Evolutionary conservation across 495 filamentous ascomycete genomes (phyloP), one percentile per base, ranked within the genome.

Genomic region (Aspergillus heteromorphus): DNA sequence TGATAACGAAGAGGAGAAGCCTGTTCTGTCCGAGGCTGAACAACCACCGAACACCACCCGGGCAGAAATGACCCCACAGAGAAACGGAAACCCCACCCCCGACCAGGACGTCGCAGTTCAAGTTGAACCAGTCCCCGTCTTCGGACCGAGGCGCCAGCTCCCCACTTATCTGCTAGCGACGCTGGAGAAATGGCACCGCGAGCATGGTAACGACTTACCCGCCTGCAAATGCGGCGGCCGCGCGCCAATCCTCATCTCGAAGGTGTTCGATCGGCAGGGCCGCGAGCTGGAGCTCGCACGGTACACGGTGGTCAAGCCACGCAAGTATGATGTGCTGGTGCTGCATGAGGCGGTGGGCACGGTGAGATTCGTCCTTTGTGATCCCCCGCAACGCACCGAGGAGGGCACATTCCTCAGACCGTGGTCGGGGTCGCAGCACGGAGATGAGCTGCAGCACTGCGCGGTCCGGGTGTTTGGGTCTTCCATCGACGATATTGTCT

Each of bases 211-310:
- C 17, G 45, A 48, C 23, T 5, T 17, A 18, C 62, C 54, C 18
- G 34, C 43, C 7, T 62, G 53, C 29, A 43, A 17, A 7, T 31
- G 40, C 29, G 11, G 30, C 30, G 36, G 1, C n/a, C 45, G 8
- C 19, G 40, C 23, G 27, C 5, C 10, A 51, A n/a, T n/a, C n/a
- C n/a, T 27, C 20, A 11, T 9, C 13, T 63, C 47, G 40, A 55
- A 51, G 29, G 40, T 55, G 1, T 67, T 61, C 48, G 54, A 62
- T 16, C 38, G 53, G 7, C 38, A 65, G 11, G 60, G 54, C 2
- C 53, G 58, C 1, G 36, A 56, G 30, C 20, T 60, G 18, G 43
- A 55, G 2, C 10, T 65, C 0, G 57, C 62, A 2, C 20, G 41
- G 13, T 34, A 53, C 41, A 8, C 19, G 7, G 34, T 58, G 6